Conservation (phyloP, 352 stramenopile genomes). For the Phytophthora capsici region DNA sequence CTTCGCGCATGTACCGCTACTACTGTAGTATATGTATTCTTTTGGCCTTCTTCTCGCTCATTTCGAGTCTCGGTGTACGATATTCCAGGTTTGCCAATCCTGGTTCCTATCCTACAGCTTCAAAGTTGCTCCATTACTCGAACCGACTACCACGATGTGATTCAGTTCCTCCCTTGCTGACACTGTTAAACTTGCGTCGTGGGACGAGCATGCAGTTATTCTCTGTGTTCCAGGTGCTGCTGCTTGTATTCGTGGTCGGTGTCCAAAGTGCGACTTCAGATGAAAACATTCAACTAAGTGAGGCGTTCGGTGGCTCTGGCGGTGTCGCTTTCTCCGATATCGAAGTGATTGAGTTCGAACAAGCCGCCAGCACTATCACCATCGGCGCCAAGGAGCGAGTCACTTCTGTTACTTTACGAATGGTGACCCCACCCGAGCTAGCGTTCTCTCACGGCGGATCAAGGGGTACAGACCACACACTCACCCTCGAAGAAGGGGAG, state of each 20-base stretch:
- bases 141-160: slow-evolving; percentile 19
- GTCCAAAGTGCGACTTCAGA: slow-evolving; percentile 22
- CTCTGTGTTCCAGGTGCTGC: slow-evolving; percentile 12
- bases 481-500: slow-evolving; percentile 25
- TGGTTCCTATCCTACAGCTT: slow-evolving; percentile 33
- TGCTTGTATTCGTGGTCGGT: slow-evolving; percentile 16
- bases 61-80: slow-evolving; percentile 5
- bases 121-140: slow-evolving; percentile 1
- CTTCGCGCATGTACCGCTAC: no score
- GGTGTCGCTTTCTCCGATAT: slow-evolving; percentile 44
- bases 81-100: slow-evolving; percentile 15
- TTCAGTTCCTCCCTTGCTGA: background rate
- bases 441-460: slow-evolving; percentile 34
- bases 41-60: background rate
- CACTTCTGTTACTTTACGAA: slow-evolving; percentile 16
- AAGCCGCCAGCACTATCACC: slow-evolving; percentile 26
- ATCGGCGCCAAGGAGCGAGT: slow-evolving; percentile 29
- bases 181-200: slow-evolving; percentile 11
- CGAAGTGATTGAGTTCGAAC: slow-evolving; percentile 22
- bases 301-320: slow-evolving; percentile 26
- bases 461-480: slow-evolving; percentile 24
- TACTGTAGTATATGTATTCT: background rate
- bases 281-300: slow-evolving; percentile 40
- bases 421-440: slow-evolving; percentile 17
- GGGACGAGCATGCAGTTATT: slow-evolving; percentile 9